Base-by-base conservation (phyloP, 768 basidiomycete species). In the Pilatotrama ljubarskyi region DNA sequence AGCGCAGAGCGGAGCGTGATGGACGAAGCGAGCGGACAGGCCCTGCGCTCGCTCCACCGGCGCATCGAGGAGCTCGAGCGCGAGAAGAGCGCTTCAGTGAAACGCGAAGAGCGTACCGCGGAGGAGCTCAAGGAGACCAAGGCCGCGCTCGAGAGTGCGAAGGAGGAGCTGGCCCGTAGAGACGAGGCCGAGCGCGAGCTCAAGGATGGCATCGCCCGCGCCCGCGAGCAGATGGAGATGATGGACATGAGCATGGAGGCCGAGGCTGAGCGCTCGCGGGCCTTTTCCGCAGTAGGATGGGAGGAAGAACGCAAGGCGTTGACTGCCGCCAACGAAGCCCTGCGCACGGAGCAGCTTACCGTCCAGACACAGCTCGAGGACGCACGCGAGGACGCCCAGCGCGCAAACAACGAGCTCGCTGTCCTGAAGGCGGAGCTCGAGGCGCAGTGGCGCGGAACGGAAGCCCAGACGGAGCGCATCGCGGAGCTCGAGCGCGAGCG, bases 1-100 rank as follows among this genome's bases (percentile, higher is more conserved):
- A 91, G 87, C 66, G 76, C 93, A 72, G 88, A 90, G 60, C 77
- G 87, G 18, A 90, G 92, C 62, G 75, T 95, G 40, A 95, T 96
- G 80, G 90, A 91, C 66, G 88, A 87, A 64, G 88, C 90, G 1
- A 90, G 88, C 59, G 82, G 88, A 2, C 86, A 86, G 72, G 92
- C 87, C 29, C 76, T 98, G 68, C 80, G 90, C 44, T 85, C 85
- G 74, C 80, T 97, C 43, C 91, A 98, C 67, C 74, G 81, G 5
- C 87, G 91, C 69, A 93, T 98, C 62, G 81, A 83, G 8, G 80
- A 82, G n/a, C 77, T 95, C 37, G 88, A 91, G 66, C 75, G 82
- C 42, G 90, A 90, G 74, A 84, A 81, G 71, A 71, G 66, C 11
- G 82, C 85, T 1, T 74, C 77, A 7, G 71, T 69, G 26, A 66